Evolutionary conservation across 164 flowering plant genomes (phyloP).

Genomic region (Chimonanthus salicifolius): DNA sequence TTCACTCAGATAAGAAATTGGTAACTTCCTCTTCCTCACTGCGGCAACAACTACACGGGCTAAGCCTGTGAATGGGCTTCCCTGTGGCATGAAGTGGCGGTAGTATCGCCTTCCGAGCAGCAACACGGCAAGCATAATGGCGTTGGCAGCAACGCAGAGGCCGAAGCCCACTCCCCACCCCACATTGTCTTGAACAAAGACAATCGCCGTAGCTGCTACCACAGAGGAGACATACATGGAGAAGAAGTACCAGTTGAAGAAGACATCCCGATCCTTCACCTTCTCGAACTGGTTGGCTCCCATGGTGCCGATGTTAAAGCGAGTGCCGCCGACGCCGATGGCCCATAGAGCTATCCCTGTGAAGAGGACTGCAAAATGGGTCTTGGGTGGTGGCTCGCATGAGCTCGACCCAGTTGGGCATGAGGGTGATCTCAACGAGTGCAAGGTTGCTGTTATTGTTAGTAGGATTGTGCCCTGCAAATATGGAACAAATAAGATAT

Average conservation of each 20-base stretch:
- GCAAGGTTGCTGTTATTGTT: background rate
- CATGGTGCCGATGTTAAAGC: background rate
- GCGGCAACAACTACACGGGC: background rate
- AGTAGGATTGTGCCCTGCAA: background rate
- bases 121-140: background rate
- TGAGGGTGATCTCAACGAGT: background rate
- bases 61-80: background rate
- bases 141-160: background rate
- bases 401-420: background rate
- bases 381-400: background rate
- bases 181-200: background rate
- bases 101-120: background rate
- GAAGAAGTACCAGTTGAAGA: background rate
- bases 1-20: background rate
- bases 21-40: background rate
- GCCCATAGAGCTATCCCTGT: background rate
- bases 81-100: background rate
- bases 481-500: too few relatives aligned
- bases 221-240: background rate
- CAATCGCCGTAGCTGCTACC: background rate
- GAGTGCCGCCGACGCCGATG: background rate
- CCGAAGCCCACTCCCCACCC: background rate
- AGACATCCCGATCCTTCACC: background rate
- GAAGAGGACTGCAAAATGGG: background rate
- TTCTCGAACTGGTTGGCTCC: background rate